Evolutionary conservation across 306 rosid genomes (phyloP), one percentile per base, ranked within the genome.

Genomic region (Cicer pinnatifidum): DNA sequence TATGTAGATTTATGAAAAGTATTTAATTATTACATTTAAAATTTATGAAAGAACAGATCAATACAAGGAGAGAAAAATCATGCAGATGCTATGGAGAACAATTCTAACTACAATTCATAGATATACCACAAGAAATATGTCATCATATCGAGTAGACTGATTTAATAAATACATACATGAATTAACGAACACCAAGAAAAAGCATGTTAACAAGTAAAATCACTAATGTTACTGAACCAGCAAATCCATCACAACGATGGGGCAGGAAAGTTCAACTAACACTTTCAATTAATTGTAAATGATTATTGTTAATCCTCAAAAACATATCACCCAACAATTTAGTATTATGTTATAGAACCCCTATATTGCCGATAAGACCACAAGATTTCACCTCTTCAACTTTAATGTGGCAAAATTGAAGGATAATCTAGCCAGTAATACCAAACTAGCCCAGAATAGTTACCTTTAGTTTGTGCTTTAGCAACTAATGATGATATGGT

Each of bases 381-480:
- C 56, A 45, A 52, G 1, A 72, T 62, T 71, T 13, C 28, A 19
- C 20, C 47, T 23, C 35, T 51, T 47, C 58, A 64, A 79, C 46
- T 15, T 66, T 20, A 61, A 60, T 35, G 54, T 39, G 72, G 78
- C 71, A 20, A 61, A 39, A 67, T 20, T 63, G 68, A 73, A 40
- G 69, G 50, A 51, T 39, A 65, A 65, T 13, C 53, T 43, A 75
- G 56, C 57, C 54, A 65, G 17, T 46, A 72, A 78, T 3, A 70
- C 54, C 48, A 63, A 16, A 41, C 35, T 61, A 61, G 46, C 40
- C 58, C n/a, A 75, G 62, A 71, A 56, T 53, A 33, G 59, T 68
- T 78, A 95, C 99, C 99, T 87, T 91, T 95, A 41, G 92, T 81
- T 52, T 86, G 96, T 57, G 64, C 86, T 85, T 91, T 89, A 51